Evolutionary conservation across 2,329 filamentous ascomycete species (phyloP).

Genomic region (Botrytis porri): DNA sequence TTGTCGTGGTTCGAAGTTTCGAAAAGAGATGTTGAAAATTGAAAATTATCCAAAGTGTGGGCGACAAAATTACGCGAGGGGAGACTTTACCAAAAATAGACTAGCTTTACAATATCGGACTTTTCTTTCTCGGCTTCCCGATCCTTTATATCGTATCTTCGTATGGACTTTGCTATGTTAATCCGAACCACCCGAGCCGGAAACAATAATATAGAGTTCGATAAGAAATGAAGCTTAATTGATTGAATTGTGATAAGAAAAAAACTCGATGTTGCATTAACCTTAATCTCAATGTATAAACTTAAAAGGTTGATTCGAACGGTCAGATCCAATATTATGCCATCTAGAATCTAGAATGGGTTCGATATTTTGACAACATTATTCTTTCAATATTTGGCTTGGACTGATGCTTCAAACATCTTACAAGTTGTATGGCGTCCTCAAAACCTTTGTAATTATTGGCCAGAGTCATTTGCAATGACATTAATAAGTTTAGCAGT

Average conservation of each 20-base stretch:
- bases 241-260: neutral
- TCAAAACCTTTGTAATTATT: neutral
- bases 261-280: neutral
- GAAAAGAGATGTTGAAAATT: constrained; percentile 1
- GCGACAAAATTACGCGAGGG: constrained; percentile 13
- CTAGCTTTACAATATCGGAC: neutral
- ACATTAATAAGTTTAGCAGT: no score
- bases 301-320: neutral
- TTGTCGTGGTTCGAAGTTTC: constrained; percentile 18
- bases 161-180: neutral
- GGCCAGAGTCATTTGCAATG: neutral
- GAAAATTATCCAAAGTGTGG: constrained; percentile 11
- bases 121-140: neutral
- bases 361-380: neutral
- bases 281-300: neutral
- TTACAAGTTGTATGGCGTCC: neutral
- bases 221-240: neutral
- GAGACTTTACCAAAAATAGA: neutral
- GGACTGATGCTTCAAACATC: neutral
- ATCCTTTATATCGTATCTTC: neutral
- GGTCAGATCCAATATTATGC: neutral
- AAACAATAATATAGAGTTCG: neutral
- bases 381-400: neutral
- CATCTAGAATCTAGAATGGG: neutral
- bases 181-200: neutral